Evolutionary conservation across 73 alveolate genomes (phyloP), one percentile per base, ranked within the genome.

Genomic region (Tetrahymena malaccensis): DNA sequence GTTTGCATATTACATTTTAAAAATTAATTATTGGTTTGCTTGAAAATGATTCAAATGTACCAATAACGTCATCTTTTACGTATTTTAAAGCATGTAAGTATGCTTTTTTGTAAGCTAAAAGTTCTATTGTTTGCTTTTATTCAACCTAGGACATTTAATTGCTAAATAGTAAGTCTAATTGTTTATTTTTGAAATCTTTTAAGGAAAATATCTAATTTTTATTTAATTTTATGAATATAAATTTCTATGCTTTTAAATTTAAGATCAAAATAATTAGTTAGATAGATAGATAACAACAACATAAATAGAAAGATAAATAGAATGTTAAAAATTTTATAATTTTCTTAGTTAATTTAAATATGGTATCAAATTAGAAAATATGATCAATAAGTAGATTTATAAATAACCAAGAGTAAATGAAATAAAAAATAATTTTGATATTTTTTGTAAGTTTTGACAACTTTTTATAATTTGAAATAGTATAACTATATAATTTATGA

Each of bases 51-150:
- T 55, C 6, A 21, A 43, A 57, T 0, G 12, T 94, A 94, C 96
- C 96, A 17, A 95, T 34, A 43, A 94, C 85, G 40, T 96, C 97
- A 31, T 93, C 70, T 93, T 93, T 96, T 37, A 94, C 96, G 58
- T 96, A 96, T 56, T 96, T 96, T 11, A 96, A n/a, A 57, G 93
- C 58, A 43, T 96, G 97, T 21, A 96, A 94, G 93, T 94, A 70
- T 93, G 94, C 94, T 43, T 96, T 96, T 37, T 35, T n/a, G 40
- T 94, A 94, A 31, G 97, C 97, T 70, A 70, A 70, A 70, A 70
- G 43, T 70, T 70, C 34, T 3, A 70, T n/a, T 31, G 31, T n/a
- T 70, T 70, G 34, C 34, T 70, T 70, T 70, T 25, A n/a, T 25
- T 50, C 83, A 50, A 15, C 83, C 83, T 50, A 50, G 27, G 83